Evolutionary conservation across 768 basidiomycete species (phyloP), one percentile per base, ranked within the genome.

Genomic region (Tricholoma furcatifolium): DNA sequence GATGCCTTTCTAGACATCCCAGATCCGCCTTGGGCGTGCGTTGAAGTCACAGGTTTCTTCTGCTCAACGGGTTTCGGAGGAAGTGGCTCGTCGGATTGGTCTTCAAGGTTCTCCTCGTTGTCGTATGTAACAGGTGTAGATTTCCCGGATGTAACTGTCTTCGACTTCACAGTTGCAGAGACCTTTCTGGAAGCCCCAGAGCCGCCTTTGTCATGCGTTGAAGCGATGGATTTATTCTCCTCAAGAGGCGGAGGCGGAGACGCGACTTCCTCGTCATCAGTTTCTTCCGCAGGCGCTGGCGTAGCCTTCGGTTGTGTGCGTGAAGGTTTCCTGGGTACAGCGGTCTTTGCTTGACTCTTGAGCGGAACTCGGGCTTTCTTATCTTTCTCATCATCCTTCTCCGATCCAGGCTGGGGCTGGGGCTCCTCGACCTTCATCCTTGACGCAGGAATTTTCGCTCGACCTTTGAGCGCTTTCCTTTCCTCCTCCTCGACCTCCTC

Each of bases 261-360:
- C 39, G 57, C 15, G 43, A 55, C 31, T 24, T 34, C 45, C 9
- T 53, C 65, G n/a, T 64, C 64, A 23, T 62, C 59, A 15, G 40
- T 53, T 45, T 64, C 61, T 32, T 58, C 43, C 32, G 24, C 46
- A n/a, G 43, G 48, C 2, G 17, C 35, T 40, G 50, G 38, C 18
- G 47, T 30, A n/a, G 60, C 47, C 48, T 67, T 67, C 6, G 56
- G 17, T 40, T 65, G 67, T 7, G 62, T 41, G 40, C 61, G 65
- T 43, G 62, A 67, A 38, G 60, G 51, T 38, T 48, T 60, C 17
- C 56, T 35, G 2, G 50, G 6, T 11, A 35, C 34, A 17, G 55
- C 40, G 9, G 49, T 36, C 42, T 55, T 59, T 9, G 60, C 17
- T 30, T 56, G 59, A 40, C 51, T 41, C 34, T 54, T 51, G 7